A percentile compares a stretch with the other conserved stretches of the same genome.
Evolutionary conservation across 192 early-diverging fungal species (phyloP).

Genomic region (Backusella mclennaniae): DNA sequence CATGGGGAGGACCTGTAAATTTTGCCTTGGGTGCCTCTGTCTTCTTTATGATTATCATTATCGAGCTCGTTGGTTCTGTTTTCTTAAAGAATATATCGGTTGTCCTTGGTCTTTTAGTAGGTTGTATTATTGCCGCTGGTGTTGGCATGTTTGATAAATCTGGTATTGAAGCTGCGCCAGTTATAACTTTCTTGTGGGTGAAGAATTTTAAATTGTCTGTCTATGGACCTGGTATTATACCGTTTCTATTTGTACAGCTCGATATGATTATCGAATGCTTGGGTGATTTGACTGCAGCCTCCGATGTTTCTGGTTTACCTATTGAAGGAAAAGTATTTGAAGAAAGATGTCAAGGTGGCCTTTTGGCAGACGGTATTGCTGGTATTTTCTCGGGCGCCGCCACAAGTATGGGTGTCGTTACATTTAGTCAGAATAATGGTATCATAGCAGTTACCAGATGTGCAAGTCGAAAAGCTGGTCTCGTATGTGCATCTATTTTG

Average conservation of each 20-base stretch:
- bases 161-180: slow-evolving; percentile 42
- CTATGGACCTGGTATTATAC: slow-evolving; percentile 49
- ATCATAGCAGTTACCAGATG: slow-evolving; percentile 56
- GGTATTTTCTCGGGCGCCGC: slow-evolving; percentile 38
- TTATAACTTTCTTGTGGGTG: slow-evolving; percentile 51
- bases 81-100: slow-evolving; percentile 56
- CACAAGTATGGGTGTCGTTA: slow-evolving; percentile 52
- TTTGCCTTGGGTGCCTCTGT: slow-evolving; percentile 53
- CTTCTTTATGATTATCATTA: slow-evolving; percentile 46
- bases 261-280: slow-evolving; percentile 49
- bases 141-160: slow-evolving; percentile 47
- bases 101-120: slow-evolving; percentile 47
- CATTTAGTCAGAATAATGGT: slow-evolving; percentile 59
- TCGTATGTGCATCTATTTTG: slow-evolving; percentile 52
- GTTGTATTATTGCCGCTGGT: slow-evolving; percentile 48
- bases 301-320: slow-evolving; percentile 46
- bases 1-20: slow-evolving; percentile 49
- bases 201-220: slow-evolving; percentile 45
- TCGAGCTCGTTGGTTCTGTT: slow-evolving; percentile 55
- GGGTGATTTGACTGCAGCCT: slow-evolving; percentile 55
- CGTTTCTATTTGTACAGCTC: slow-evolving; percentile 44
- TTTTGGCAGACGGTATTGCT: slow-evolving; percentile 49
- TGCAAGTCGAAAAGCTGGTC: slow-evolving; percentile 52
- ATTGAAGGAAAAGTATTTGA: slow-evolving; percentile 57
- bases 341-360: slow-evolving; percentile 51